Evolutionary conservation across 306 rosid genomes (phyloP), one percentile per base, ranked within the genome.

Genomic region (Fagus crenata): DNA sequence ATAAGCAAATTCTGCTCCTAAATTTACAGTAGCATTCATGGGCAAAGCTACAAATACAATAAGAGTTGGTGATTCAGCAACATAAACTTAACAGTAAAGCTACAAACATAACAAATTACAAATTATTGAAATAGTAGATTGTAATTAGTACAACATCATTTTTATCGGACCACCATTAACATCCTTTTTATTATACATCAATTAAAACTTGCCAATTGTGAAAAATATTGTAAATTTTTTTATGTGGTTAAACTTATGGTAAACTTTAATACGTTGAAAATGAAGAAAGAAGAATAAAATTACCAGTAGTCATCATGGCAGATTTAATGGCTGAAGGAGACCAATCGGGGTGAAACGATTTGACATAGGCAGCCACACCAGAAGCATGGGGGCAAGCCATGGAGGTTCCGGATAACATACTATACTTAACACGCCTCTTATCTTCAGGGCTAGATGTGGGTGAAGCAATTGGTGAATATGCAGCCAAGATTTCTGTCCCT

Each of bases 271-370:
- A 22, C 28, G 28, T 22, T 22, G 28, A 36, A 56, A 56, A 8
- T 5, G 0, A 61, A 8, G 33, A 0, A 4, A 33, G 33, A 31
- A 9, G 40, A 61, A 32, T 22, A 9, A n/a, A 13, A n/a, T 31
- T 42, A 83, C 87, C 73, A 0, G 87, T 80, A 1, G 77, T 84
- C 84, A 80, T 80, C 3, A 82, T 54, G 13, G 88, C 75, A 0
- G 88, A 85, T 68, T 71, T 78, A 22, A 85, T 73, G 8, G 88
- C 83, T 0, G 84, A 35, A 2, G 85, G 84, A 35, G 89, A 85
- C 86, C 86, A 82, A 40, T 76, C 46, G 3, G 81, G 84, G 56
- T 80, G 79, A 31, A 82, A 76, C 0, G 81, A 18, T 40, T 85
- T 85, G 32, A 82, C 80, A 53, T 85, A 81, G 6, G 83, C 85